Conservation (phyloP, 31 red algal genomes). For the Odonthalia washingtoniensis region DNA sequence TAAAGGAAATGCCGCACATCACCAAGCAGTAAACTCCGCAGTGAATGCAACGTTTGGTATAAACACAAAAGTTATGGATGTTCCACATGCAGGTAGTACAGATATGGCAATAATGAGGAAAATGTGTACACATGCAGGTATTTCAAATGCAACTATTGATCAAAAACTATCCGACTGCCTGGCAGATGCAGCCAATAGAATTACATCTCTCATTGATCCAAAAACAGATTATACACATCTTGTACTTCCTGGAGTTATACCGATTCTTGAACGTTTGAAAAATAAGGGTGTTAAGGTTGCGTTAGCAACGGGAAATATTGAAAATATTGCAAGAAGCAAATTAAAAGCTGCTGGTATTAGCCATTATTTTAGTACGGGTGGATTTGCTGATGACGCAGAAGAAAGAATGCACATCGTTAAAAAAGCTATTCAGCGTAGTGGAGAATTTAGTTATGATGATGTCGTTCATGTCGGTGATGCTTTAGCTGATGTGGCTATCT, state of each 20-base stretch:
- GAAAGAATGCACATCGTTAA: slow-evolving; percentile 58
- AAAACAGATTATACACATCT: slow-evolving; percentile 20
- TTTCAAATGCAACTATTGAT: neutral
- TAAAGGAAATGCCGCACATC: slow-evolving; percentile 68
- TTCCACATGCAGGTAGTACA: slow-evolving; percentile 74
- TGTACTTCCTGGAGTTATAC: slow-evolving; percentile 69
- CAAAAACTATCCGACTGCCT: slow-evolving; percentile 25
- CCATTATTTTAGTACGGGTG: slow-evolving; percentile 67
- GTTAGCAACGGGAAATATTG: slow-evolving; percentile 75
- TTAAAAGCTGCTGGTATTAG: slow-evolving; percentile 47
- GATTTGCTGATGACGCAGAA: slow-evolving; percentile 63
- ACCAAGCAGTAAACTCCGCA: slow-evolving; percentile 64
- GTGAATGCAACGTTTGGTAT: slow-evolving; percentile 55
- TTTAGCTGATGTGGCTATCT: slow-evolving; percentile 61
- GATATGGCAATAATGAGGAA: slow-evolving; percentile 69
- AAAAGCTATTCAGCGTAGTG: slow-evolving; percentile 47
- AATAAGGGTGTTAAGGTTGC: slow-evolving; percentile 46
- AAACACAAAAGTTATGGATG: slow-evolving; percentile 48
- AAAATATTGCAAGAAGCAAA: slow-evolving; percentile 58
- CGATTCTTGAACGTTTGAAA: slow-evolving; percentile 26
- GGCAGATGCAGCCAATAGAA: slow-evolving; percentile 10
- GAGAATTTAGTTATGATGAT: neutral
- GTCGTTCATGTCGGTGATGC: slow-evolving; percentile 83
- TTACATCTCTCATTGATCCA: slow-evolving; percentile 1
- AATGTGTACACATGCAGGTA: slow-evolving; percentile 44